A percentile compares a stretch with the other conserved stretches of the same genome.
Conservation (phyloP, 129 eudicot genomes). For the Sambucus nigra region DNA sequence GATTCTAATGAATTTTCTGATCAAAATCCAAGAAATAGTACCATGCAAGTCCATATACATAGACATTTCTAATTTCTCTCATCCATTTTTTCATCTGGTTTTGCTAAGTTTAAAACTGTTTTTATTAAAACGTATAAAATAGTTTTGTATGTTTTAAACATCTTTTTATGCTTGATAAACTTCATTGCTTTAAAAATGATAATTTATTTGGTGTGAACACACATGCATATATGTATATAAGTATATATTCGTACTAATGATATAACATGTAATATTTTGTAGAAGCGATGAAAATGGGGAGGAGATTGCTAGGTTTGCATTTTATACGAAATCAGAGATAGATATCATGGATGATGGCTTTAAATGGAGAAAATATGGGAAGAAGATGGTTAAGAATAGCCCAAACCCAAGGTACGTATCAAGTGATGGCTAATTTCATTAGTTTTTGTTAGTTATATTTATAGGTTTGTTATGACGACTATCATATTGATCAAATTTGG, state of each 20-base stretch:
- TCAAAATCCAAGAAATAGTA: not conserved
- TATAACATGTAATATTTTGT: not conserved
- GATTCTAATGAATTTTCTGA: not conserved
- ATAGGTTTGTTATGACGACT: too few relatives aligned
- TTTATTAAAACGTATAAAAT: too few relatives aligned
- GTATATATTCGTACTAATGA: too few relatives aligned
- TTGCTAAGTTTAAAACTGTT: too few relatives aligned
- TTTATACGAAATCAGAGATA: constrained; percentile 11
- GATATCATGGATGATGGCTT: constrained; percentile 24
- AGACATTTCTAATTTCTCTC: not conserved
- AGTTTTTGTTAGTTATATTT: too few relatives aligned
- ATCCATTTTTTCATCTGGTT: not conserved
- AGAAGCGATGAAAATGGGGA: not conserved
- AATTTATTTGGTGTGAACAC: not conserved
- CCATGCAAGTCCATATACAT: constrained; percentile 6
- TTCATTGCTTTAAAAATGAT: too few relatives aligned
- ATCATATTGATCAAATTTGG: too few relatives aligned
- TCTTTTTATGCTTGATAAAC: not conserved
- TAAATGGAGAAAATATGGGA: constrained; percentile 24
- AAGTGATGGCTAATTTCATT: too few relatives aligned
- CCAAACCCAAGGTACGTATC: constrained; percentile 26
- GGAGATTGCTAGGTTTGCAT: constrained; percentile 8
- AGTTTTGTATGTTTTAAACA: not conserved
- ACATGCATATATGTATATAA: too few relatives aligned
- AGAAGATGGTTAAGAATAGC: constrained; percentile 19